Evolutionary conservation across 768 basidiomycete genomes (phyloP).

Genomic region (Cystobasidium tubakii): DNA sequence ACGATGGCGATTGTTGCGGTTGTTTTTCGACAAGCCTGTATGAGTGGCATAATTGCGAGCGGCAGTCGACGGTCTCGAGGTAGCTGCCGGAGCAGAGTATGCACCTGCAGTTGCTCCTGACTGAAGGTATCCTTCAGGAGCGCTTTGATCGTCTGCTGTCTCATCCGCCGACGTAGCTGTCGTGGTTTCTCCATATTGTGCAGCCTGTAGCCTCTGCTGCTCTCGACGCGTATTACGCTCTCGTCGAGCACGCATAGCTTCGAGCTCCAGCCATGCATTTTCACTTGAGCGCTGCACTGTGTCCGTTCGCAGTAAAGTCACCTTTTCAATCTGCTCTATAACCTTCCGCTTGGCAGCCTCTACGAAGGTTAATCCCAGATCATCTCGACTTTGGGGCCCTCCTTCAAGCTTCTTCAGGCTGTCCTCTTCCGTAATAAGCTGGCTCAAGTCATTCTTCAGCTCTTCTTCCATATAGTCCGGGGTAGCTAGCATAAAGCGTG

Average conservation of each 20-base stretch:
- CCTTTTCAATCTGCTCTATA: slow-evolving; percentile 71
- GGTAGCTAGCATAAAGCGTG: slow-evolving; percentile 95
- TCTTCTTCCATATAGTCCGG: slow-evolving; percentile 73
- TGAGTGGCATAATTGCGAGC: slow-evolving; percentile 29
- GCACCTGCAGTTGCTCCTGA: background rate
- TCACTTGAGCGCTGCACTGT: slow-evolving; percentile 62
- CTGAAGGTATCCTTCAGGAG: background rate
- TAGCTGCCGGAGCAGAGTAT: background rate
- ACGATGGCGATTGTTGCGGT: slow-evolving; percentile 33
- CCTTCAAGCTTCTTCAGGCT: slow-evolving; percentile 58
- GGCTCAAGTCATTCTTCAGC: slow-evolving; percentile 65
- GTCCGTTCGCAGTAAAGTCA: slow-evolving; percentile 61
- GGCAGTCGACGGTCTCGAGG: background rate
- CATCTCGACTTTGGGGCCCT: slow-evolving; percentile 53
- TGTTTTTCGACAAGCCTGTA: background rate
- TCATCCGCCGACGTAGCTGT: slow-evolving; percentile 27
- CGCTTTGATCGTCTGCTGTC: slow-evolving; percentile 12
- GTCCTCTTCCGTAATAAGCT: slow-evolving; percentile 66
- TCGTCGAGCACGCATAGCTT: slow-evolving; percentile 44
- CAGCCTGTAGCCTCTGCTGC: background rate
- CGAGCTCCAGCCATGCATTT: slow-evolving; percentile 48
- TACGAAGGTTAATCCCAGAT: slow-evolving; percentile 70
- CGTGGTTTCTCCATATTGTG: slow-evolving; percentile 27
- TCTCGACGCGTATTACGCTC: slow-evolving; percentile 22
- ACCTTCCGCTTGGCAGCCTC: slow-evolving; percentile 71